Evolutionary conservation across 2,329 filamentous ascomycete genomes (phyloP).

Genomic region (Scedosporium dehoogii): DNA sequence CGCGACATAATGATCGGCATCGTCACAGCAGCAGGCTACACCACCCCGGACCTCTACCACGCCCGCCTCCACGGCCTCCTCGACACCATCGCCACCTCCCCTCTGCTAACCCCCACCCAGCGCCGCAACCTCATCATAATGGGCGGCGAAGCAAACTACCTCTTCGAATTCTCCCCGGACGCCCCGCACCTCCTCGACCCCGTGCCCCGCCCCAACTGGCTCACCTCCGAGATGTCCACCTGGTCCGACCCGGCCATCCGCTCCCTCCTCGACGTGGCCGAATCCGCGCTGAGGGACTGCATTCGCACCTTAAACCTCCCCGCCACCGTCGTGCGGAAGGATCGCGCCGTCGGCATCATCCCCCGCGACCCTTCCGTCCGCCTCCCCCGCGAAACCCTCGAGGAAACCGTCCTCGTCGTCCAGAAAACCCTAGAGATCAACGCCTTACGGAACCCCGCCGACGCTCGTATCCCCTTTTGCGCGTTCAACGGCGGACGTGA

Average conservation of each 20-base stretch:
- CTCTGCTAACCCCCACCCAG: conserved; percentile 50
- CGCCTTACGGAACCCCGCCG: conserved; percentile 34
- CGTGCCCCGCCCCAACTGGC: conserved; percentile 58
- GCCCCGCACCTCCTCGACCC: conserved; percentile 59
- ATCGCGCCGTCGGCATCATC: conserved; percentile 72
- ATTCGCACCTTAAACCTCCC: conserved; percentile 70
- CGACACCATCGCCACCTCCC: conserved; percentile 57
- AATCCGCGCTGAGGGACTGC: conserved; percentile 73
- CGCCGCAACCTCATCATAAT: conserved; percentile 80
- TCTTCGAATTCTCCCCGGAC: conserved; percentile 66
- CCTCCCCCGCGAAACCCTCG: conserved; percentile 78
- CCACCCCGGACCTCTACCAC: conserved; percentile 77
- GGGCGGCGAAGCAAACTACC: conserved; percentile 92
- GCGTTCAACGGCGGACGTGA: conserved; percentile 98
- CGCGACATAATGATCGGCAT: conserved; percentile 82
- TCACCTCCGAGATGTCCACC: conserved; percentile 65
- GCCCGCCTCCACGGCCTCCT: conserved; percentile 78
- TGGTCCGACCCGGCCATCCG: conserved; percentile 72
- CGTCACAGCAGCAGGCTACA: conserved; percentile 93
- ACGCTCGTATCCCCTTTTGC: conserved; percentile 66
- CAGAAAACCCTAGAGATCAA: conserved; percentile 86
- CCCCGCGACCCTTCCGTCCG: conserved; percentile 52
- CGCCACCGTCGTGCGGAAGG: conserved; percentile 75
- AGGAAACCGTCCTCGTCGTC: conserved; percentile 90
- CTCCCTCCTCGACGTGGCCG: conserved; percentile 78